Conservation (phyloP, 1,139 yeast species). For the Spathaspora sp. region DNA sequence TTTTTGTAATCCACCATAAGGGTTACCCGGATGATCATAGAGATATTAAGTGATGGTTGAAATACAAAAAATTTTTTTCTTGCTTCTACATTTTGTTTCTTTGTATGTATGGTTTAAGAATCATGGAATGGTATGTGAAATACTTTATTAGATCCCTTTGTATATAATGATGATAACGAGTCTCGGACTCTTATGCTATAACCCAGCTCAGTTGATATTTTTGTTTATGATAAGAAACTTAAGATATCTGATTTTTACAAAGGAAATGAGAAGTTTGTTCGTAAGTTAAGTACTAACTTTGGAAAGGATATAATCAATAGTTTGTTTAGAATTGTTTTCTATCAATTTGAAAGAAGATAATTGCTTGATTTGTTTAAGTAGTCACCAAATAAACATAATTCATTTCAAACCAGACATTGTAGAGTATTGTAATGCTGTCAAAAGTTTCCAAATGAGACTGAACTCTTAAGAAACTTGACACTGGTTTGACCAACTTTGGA, state of each 20-base stretch:
- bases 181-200: slow-evolving; percentile 35
- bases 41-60: not conserved
- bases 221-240: slow-evolving; percentile 48
- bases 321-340: too few relatives aligned
- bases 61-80: not conserved
- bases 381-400: too few relatives aligned
- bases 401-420: too few relatives aligned
- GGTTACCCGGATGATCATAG: slow-evolving; percentile 2
- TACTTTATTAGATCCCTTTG: not conserved
- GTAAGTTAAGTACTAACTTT: not conserved
- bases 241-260: slow-evolving; percentile 28
- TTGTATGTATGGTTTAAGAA: not conserved
- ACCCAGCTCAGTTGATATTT: slow-evolving; percentile 57
- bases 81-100: not conserved
- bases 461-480: too few relatives aligned
- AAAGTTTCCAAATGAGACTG: too few relatives aligned
- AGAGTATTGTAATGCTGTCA: too few relatives aligned
- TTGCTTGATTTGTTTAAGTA: too few relatives aligned
- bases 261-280: not conserved
- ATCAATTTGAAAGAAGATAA: not conserved
- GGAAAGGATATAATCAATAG: not conserved
- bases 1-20: not conserved
- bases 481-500: too few relatives aligned
- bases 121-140: slow-evolving; percentile 5
- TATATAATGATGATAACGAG: slow-evolving; percentile 41